Evolutionary conservation across 2,329 filamentous ascomycete species (phyloP).

Genomic region (Hymenoscyphus salicellus): DNA sequence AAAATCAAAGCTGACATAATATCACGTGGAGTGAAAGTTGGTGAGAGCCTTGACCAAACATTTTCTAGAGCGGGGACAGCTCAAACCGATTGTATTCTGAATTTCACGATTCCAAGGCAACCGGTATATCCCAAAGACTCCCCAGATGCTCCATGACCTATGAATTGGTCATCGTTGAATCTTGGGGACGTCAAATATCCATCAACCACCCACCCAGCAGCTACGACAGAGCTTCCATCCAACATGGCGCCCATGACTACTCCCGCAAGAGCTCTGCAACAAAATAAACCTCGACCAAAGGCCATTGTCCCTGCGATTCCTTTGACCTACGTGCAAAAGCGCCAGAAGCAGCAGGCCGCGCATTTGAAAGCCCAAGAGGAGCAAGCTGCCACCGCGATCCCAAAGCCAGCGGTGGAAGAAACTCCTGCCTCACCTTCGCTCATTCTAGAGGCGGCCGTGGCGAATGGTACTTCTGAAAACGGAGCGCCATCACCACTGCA

Average conservation of each 20-base stretch:
- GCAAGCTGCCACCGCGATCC: conserved; percentile 8
- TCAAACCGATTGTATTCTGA: conserved; percentile 1
- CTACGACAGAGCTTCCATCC: conserved; percentile 11
- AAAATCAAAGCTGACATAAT: background rate
- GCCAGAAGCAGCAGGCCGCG: conserved; percentile 28
- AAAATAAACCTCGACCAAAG: conserved; percentile 31
- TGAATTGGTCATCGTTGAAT: conserved; percentile 36
- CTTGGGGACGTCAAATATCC: conserved; percentile 37
- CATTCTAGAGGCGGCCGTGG: conserved; percentile 14
- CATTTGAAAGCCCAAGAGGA: conserved; percentile 26
- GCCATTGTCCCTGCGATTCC: conserved; percentile 36
- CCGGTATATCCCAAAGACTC: conserved; percentile 26
- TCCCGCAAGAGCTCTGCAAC: conserved; percentile 33
- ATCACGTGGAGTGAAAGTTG: background rate
- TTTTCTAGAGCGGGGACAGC: conserved; percentile 1
- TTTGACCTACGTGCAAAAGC: conserved; percentile 35
- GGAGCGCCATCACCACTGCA: background rate
- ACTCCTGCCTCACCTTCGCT: conserved; percentile 17
- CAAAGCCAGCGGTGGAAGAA: conserved; percentile 8
- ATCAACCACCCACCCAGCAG: conserved; percentile 10
- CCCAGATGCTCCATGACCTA: conserved; percentile 37
- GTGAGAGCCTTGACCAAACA: background rate
- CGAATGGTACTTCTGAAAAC: conserved; percentile 22
- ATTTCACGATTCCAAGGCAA: conserved; percentile 11
- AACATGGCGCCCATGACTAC: conserved; percentile 32